Base-by-base conservation (phyloP, 2,329 filamentous ascomycete genomes). In the Fusarium scirpi region DNA sequence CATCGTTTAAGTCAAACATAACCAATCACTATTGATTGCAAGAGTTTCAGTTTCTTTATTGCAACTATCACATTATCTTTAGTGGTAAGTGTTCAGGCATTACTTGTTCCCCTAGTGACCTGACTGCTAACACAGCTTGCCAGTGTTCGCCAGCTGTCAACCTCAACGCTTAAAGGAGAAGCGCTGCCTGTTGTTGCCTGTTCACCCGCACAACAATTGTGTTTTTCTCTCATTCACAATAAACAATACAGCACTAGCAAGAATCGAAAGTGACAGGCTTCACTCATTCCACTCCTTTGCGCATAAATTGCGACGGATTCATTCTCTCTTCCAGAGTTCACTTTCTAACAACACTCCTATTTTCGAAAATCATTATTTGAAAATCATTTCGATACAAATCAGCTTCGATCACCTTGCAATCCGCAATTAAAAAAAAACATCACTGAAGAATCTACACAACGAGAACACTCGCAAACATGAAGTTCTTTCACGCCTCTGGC, bases 111-210 rank as follows among this genome's bases (percentile, higher is more conserved):
- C 44, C 24, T 52, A 13, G n/a, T 29, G 41, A 62, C 24, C 29
- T 32, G 22, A 44, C 13, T 41, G 45, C 38, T 38, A 60, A 62
- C 38, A 57, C 49, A 63, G 58, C 52, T 60, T 58, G 40, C 24
- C 69, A 72, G 69, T 71, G 70, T 63, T 70, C 60, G 71, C 69
- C 72, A 75, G 69, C 69, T 65, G 72, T 49, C 56, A 53, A 64
- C 29, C 47, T 60, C 34, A 29, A 51, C 53, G 34, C 40, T 44
- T 40, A 62, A 59, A 56, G 49, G 22, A 57, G 34, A 57, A 64
- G 16, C 48, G 27, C 47, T 59, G 48, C 32, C 44, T 60, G 48
- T 65, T 62, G 51, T 64, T 68, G 64, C 59, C 60, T 71, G 65
- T 65, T 71, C 63, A 45, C 46, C 29, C 57, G 22, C 60, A 65